Conservation (phyloP, 768 basidiomycete species). For the Cystobasidium ongulense region DNA sequence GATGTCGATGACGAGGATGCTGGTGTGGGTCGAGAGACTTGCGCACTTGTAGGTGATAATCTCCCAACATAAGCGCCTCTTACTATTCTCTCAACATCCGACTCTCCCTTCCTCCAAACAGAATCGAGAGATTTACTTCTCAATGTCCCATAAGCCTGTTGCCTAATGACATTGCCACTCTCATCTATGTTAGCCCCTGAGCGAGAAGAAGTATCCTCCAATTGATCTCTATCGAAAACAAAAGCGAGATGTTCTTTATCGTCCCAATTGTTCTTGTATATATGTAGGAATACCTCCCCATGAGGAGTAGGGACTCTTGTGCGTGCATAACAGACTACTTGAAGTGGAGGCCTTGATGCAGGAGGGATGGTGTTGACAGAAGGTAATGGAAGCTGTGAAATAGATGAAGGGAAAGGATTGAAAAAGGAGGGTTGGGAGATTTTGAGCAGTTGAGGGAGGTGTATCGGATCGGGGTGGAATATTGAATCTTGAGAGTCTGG, state of each 20-base stretch:
- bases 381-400: constrained; percentile 32
- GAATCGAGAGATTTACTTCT: constrained; percentile 73
- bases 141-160: constrained; percentile 51
- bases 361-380: constrained; percentile 29
- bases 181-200: constrained; percentile 9
- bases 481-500: not conserved
- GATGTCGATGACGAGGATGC: not conserved
- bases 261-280: constrained; percentile 90
- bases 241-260: constrained; percentile 91
- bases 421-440: constrained; percentile 14
- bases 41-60: constrained; percentile 51
- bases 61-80: constrained; percentile 89
- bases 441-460: constrained; percentile 19
- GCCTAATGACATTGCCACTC: constrained; percentile 42
- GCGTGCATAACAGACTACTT: constrained; percentile 88
- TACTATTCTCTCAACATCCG: constrained; percentile 83
- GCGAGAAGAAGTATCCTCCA: constrained; percentile 42
- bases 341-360: constrained; percentile 45
- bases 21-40: constrained; percentile 37
- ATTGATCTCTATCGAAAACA: constrained; percentile 83
- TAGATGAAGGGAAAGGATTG: not conserved
- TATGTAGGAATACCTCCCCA: constrained; percentile 80
- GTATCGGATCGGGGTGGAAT: constrained; percentile 21
- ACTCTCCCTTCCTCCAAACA: constrained; percentile 73
- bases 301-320: constrained; percentile 95